A percentile compares a stretch with the other conserved stretches of the same genome.
Evolutionary conservation across 1,284 basidiomycete genomes (phyloP).

Genomic region (Cryptococcus wingfieldii): DNA sequence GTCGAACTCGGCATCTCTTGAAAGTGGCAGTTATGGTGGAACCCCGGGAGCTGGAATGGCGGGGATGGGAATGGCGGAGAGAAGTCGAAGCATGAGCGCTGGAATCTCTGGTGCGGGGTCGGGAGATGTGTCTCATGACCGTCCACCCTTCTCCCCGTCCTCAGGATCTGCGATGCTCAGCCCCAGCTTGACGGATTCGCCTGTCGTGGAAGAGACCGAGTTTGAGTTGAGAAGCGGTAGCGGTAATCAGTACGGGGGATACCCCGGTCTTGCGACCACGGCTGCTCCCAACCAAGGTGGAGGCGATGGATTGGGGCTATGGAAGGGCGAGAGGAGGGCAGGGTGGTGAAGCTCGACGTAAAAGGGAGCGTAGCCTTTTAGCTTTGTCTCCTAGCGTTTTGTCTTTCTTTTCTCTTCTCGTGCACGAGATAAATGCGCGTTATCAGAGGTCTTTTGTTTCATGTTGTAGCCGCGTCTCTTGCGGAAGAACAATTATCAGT

Average conservation of each 20-base stretch:
- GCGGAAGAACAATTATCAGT: no score
- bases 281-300: conserved; percentile 16
- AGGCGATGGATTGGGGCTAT: not conserved
- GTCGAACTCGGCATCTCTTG: no score
- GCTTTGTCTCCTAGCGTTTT: not conserved
- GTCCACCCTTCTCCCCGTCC: not conserved
- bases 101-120: conserved; percentile 1
- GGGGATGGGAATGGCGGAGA: not conserved
- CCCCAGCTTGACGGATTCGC: conserved; percentile 14
- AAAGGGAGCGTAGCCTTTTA: not conserved
- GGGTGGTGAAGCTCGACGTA: conserved; percentile 2
- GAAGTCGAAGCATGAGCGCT: conserved; percentile 8
- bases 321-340: conserved; percentile 3
- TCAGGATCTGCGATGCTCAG: conserved; percentile 1
- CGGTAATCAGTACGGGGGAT: conserved; percentile 11
- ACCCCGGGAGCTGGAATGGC: not conserved
- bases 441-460: no score
- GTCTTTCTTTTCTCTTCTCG: not conserved
- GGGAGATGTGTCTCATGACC: conserved; percentile 4
- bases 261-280: conserved; percentile 6
- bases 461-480: no score
- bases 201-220: conserved; percentile 11
- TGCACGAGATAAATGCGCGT: not conserved
- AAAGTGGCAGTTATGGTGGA: no score
- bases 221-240: conserved; percentile 18